Evolutionary conservation across 225 moss, liverwort and hornwort genomes (phyloP), one percentile per base, ranked within the genome.

Genomic region (Physcomitrellopsis africana): DNA sequence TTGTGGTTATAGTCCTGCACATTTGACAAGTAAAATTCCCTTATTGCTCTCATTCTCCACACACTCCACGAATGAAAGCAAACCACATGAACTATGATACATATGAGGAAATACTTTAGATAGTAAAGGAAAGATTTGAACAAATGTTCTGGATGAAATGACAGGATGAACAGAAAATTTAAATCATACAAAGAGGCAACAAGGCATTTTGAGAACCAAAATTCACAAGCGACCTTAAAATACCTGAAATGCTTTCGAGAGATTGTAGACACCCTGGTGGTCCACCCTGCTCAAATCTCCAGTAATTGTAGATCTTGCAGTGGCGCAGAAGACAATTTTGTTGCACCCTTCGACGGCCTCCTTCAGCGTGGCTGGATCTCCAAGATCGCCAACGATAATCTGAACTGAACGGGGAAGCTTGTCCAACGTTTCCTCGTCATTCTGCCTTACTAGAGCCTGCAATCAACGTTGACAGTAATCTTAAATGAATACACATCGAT

Each of bases 1-100:
- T 93, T 99, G 85, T 99, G 99, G 54, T 99, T 99, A 63, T 99
- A 95, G 72, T 99, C 99, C 95, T 99, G 60, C 63, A 74, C 11
- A 74, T 49, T 55, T 73, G 44, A 55, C 72, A 69, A 65, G 18
- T 26, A 72, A 16, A 77, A 22, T 11, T 37, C 11, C 65, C 1
- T 51, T 20, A 15, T 19, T 9, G 51, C 44, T 27, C 3, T 14
- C 9, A 44, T 11, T 13, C 57, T 24, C 61, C 22, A 68, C 51
- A 74, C 32, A 55, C 24, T 3, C 10, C 9, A 60, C n/a, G 44
- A 37, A 15, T 17, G 19, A 23, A 43, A 18, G 19, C 5, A 58
- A 45, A 47, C 7, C 17, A 41, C 14, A 46, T 27, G 11, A 47
- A 26, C 27, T n/a, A 8, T n/a, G 23, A 47, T 23, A 71, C 46